Percentiles rank a stretch among this genome's conserved stretches.
Conservation (phyloP, 2,329 filamentous ascomycete genomes). For the Epichloe sylvatica region DNA sequence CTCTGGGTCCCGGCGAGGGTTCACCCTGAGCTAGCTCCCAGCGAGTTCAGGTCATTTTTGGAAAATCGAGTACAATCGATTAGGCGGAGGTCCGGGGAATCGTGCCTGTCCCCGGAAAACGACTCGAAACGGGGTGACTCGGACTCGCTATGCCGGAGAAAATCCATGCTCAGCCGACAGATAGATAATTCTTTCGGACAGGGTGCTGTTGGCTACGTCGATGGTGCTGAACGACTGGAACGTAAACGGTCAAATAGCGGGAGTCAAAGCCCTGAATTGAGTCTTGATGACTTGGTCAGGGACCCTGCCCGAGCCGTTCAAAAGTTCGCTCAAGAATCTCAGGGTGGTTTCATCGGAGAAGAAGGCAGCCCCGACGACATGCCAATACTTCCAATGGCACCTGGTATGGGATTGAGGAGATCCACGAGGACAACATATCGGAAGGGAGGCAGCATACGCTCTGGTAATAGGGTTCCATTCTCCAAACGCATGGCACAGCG, state of each 20-base stretch:
- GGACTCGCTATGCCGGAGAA: constrained; percentile 62
- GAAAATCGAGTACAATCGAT: constrained; percentile 88
- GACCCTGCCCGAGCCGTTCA: constrained; percentile 61
- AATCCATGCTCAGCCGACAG: constrained; percentile 88
- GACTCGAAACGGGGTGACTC: constrained; percentile 38
- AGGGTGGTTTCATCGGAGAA: constrained; percentile 28
- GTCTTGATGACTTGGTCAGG: constrained; percentile 67
- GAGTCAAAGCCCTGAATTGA: constrained; percentile 45
- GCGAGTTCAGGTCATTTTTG: constrained; percentile 92
- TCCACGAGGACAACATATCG: constrained; percentile 88
- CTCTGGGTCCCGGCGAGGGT: constrained; percentile 94
- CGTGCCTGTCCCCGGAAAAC: constrained; percentile 42
- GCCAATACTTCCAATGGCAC: constrained; percentile 69
- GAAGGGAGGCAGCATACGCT: constrained; percentile 68
- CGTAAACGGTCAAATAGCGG: constrained; percentile 52
- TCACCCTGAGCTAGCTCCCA: constrained; percentile 87
- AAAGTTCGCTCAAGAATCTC: constrained; percentile 47
- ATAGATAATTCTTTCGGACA: constrained; percentile 57
- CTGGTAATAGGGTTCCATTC: constrained; percentile 60
- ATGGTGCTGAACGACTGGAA: constrained; percentile 70
- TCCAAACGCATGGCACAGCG: constrained; percentile 56
- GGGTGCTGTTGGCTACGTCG: constrained; percentile 53
- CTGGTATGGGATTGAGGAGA: constrained; percentile 67
- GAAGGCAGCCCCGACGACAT: constrained; percentile 51
- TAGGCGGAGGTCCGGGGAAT: constrained; percentile 66